Conservation (phyloP, 179 eudicot genomes). For the Silene vulgaris region DNA sequence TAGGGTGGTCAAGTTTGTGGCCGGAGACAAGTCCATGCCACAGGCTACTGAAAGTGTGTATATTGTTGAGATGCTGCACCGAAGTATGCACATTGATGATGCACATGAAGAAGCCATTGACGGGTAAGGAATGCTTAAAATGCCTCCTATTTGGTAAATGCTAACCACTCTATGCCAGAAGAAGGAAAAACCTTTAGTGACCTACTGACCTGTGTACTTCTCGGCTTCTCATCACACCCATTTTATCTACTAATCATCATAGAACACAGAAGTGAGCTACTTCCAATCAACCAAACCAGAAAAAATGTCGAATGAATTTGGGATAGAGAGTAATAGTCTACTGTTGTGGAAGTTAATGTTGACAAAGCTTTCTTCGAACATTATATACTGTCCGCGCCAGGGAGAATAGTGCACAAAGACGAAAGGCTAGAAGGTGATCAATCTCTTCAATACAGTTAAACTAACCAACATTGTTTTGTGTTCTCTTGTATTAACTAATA, state of each 20-base stretch:
- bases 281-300: no score
- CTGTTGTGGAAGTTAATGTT: not conserved
- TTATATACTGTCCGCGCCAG: not conserved
- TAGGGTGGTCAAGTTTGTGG: conserved; percentile 50
- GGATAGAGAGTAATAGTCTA: no score
- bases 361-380: not conserved
- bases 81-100: conserved; percentile 37
- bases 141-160: not conserved
- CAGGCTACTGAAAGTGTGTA: conserved; percentile 30
- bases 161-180: no score
- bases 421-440: not conserved
- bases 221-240: no score
- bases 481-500: not conserved
- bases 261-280: no score
- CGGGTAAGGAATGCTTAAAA: not conserved
- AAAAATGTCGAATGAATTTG: no score
- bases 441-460: not conserved
- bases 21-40: conserved; percentile 43
- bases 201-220: no score
- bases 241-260: no score
- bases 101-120: conserved; percentile 20
- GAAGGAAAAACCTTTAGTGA: no score
- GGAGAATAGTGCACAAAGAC: not conserved
- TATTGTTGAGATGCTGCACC: conserved; percentile 43
- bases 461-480: not conserved